Evolutionary conservation across 225 moss, liverwort and hornwort genomes (phyloP), one percentile per base, ranked within the genome.

Genomic region (Antitrichia curtipendula): DNA sequence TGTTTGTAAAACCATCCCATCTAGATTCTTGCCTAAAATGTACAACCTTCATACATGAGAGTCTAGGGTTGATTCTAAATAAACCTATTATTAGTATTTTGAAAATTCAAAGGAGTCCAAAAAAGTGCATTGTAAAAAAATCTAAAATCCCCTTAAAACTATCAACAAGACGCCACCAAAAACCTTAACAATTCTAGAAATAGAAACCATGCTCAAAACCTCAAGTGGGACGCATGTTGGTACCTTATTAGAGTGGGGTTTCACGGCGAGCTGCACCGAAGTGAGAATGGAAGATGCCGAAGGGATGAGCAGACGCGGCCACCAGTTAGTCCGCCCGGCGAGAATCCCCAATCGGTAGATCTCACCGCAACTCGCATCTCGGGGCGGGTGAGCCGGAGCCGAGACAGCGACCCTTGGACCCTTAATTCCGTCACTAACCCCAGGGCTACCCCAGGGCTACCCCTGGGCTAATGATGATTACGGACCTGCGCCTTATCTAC

Each of bases 281-380:
- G 53, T 68, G 68, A n/a, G 53, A 53, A 16, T 24, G 53, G 43
- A 80, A 86, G 86, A 80, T 80, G 86, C 86, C 70, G 59, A 59
- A 71, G 86, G 80, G 86, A 86, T 70, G 80, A 86, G 69, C 43
- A 86, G 69, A 86, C 80, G 80, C 87, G 80, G 87, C 87, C 38
- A 87, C 57, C 57, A 79, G 86, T 54, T 32, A 13, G 78, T 78
- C 58, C 45, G 13, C 45, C 54, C 43, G 54, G 17, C 24, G 45
- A 54, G 61, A 87, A 81, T 81, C 87, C 60, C 24, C 72, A 73
- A 72, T 73, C 41, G 31, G 87, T 87, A 87, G 87, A 87, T 87
- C 52, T 61, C 52, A 40, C 32, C 23, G 54, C 72, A 58, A 8
- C 45, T 12, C 58, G 84, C 84, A 84, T 58, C 84, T 58, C 72